Base-by-base conservation (phyloP, 108 stramenopile species). In the Cyclotella sp. region DNA sequence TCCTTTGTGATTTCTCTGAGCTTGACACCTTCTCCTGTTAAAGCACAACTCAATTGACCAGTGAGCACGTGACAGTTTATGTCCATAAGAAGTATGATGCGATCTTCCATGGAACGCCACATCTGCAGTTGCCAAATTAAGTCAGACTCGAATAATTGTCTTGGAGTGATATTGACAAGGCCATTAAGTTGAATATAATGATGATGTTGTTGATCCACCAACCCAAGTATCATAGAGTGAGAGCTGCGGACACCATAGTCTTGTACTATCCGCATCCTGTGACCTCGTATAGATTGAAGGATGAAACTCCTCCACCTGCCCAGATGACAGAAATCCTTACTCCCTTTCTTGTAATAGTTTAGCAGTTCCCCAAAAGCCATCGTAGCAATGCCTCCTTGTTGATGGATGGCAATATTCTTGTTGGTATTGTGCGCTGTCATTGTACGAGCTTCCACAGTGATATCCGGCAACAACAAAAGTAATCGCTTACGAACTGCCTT, bases 1-100 rank as follows among this genome's bases (percentile, higher is more conserved):
- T 63, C 62, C 9, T 63, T 41, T 21, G 62, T 63, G 41, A 59
- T 59, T 29, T 59, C 58, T 29, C 28, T 26, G 13, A 59, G 6
- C 27, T 29, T 29, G 6, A 59, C 8, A 6, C 7, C 16, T 29
- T 59, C 24, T 9, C 3, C 27, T 30, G 28, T 59, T 26, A 54
- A 19, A n/a, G 9, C 27, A 6, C 58, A 8, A 29, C 58, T 15
- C 6, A 59, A 29, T 29, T 59, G 27, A 3, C 58, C 58, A 8
- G 58, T 28, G 3, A 59, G 22, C 6, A 59, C n/a, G n/a, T n/a
- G n/a, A n/a, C n/a, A n/a, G n/a, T n/a, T n/a, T n/a, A n/a, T n/a
- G n/a, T n/a, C n/a, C n/a, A n/a, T n/a, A n/a, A n/a, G n/a, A n/a
- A n/a, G n/a, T n/a, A n/a, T n/a, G n/a, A n/a, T n/a, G n/a, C n/a